Conservation (phyloP, 2,329 filamentous ascomycete genomes). For the Claviceps quebecensis region DNA sequence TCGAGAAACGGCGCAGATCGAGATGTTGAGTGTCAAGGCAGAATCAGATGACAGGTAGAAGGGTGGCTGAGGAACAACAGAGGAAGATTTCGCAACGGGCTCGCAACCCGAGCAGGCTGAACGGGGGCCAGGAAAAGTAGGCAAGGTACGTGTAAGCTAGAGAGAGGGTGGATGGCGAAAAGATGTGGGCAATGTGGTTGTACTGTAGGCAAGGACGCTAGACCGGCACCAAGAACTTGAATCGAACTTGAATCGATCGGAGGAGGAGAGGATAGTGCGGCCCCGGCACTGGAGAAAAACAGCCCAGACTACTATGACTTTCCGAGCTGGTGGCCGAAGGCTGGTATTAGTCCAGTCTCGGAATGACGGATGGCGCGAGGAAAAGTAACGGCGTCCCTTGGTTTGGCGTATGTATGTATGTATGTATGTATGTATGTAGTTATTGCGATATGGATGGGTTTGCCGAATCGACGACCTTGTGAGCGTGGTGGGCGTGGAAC, state of each 20-base stretch:
- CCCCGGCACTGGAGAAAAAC: background rate
- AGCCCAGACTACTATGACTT: background rate
- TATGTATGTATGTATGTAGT: no score
- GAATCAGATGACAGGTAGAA: background rate
- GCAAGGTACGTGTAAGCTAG: background rate
- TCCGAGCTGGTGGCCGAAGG: background rate
- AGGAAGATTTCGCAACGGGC: background rate
- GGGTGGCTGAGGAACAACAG: background rate
- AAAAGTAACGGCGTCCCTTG: background rate
- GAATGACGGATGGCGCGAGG: background rate
- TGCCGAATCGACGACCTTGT: background rate
- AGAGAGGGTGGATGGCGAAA: background rate
- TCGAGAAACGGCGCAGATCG: background rate
- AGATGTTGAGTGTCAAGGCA: background rate
- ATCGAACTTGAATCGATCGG: slow-evolving; percentile 2
- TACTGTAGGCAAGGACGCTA: slow-evolving; percentile 5
- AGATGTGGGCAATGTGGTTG: slow-evolving; percentile 2
- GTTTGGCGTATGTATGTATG: background rate
- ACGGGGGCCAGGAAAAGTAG: background rate
- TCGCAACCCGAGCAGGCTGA: slow-evolving; percentile 1
- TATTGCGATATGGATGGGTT: background rate
- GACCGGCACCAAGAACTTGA: slow-evolving; percentile 1
- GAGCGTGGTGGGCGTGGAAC: background rate
- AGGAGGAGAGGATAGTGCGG: background rate
- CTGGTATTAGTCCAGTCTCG: background rate